These are phyloP conservation scores for Terana coerulea DNA, from an alignment of 768 basidiomycete genomes.

Conservation along the genomic window DNA sequence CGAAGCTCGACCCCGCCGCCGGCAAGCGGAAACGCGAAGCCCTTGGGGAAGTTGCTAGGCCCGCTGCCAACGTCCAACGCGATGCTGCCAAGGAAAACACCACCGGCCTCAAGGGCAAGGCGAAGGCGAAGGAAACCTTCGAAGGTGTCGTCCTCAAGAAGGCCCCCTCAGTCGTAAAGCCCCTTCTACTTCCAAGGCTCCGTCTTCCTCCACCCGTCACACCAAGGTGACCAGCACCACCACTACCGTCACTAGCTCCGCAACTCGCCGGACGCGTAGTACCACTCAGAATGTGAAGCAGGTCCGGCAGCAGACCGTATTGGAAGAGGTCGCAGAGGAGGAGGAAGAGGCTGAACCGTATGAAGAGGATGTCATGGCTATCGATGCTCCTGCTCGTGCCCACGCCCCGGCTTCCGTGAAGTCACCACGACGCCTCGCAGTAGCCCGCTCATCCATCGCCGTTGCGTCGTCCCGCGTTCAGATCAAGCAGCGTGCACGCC, in stretches of 20 bases:
- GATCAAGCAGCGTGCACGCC: conserved; percentile 15
- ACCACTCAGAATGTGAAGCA: conserved; percentile 20
- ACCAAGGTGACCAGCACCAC: conserved; percentile 3
- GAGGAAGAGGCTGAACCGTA: conserved; percentile 5
- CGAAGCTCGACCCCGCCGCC: conserved; percentile 42
- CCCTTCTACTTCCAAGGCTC: conserved; percentile 33
- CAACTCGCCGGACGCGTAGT: conserved; percentile 24
- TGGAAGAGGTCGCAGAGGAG: conserved; percentile 32
- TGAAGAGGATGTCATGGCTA: conserved; percentile 50
- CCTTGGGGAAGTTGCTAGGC: conserved; percentile 62
- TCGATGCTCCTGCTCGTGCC: conserved; percentile 30
- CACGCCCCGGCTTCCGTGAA: conserved; percentile 24
- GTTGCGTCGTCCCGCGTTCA: conserved; percentile 9
- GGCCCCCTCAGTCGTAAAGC: conserved; percentile 42
- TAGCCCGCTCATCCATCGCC: conserved; percentile 18
- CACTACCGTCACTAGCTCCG: conserved; percentile 18
- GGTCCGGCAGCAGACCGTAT: conserved; percentile 16
- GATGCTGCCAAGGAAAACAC: conserved; percentile 27
- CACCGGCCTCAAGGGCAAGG: conserved; percentile 49
- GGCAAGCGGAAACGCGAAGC: conserved; percentile 77
- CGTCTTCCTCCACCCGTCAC: conserved; percentile 45
- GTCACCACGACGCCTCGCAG: conserved; percentile 24
- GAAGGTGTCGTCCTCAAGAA: conserved; percentile 62
- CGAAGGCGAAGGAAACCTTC: conserved; percentile 43
- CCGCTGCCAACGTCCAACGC: conserved; percentile 46